phyloP scores from a whole-genome alignment of 345 rosid genomes.

The Citrus sp. region DNA sequence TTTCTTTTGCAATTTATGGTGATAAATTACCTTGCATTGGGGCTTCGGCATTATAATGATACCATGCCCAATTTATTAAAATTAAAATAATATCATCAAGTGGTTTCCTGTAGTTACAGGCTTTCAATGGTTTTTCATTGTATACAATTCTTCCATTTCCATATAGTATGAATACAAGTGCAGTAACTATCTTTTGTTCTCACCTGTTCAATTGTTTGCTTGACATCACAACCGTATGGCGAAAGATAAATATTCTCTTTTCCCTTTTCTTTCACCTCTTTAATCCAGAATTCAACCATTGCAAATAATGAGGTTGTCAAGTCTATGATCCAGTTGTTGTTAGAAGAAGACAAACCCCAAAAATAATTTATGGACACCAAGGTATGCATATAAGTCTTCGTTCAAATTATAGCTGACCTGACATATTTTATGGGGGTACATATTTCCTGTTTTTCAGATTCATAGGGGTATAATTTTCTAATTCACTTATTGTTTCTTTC shows the following conservation, averaged over 20 bases:
- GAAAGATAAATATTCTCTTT: neutral
- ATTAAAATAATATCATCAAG: no score
- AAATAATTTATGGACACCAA: slow-evolving; percentile 11
- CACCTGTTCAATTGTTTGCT: neutral
- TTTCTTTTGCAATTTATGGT: no score
- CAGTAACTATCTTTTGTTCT: neutral
- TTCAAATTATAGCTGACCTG: neutral
- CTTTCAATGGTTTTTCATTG: no score
- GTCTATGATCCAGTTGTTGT: slow-evolving; percentile 66
- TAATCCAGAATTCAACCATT: slow-evolving; percentile 49
- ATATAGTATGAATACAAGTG: neutral
- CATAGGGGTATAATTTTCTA: neutral
- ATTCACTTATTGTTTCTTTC: neutral
- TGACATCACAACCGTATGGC: neutral
- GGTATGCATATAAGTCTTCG: neutral
- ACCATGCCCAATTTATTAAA: no score
- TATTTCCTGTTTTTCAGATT: no score
- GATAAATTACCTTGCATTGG: no score
- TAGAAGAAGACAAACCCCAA: slow-evolving; percentile 64
- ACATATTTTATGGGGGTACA: neutral
- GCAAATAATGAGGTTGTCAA: slow-evolving; percentile 69
- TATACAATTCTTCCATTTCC: no score
- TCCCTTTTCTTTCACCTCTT: neutral
- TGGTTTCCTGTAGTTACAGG: no score
- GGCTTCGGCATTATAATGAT: no score